These are phyloP conservation scores for Sugiyamaella castrensis DNA, from an alignment of 1,139 yeast species.

Conservation along the genomic window DNA sequence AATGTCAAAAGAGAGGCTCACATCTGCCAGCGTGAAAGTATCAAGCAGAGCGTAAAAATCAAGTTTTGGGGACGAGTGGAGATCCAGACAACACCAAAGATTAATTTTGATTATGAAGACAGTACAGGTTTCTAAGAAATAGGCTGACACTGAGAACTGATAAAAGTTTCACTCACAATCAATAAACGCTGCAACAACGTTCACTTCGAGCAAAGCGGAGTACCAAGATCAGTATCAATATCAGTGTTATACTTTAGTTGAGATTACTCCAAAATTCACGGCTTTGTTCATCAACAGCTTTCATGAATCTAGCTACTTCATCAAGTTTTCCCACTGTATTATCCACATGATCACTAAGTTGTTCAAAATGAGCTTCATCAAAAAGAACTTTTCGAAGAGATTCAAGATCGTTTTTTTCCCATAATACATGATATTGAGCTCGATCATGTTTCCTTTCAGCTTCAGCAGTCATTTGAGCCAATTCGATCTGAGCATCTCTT, in stretches of 20 bases:
- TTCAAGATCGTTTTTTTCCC: conserved; percentile 38
- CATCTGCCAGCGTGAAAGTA: too few species aligned
- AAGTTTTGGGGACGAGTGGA: too few species aligned
- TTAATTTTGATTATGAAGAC: too few species aligned
- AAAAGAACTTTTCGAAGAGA: conserved; percentile 41
- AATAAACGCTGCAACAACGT: too few species aligned
- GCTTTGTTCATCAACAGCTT: conserved; percentile 36
- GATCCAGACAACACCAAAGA: too few species aligned
- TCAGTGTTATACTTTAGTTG: not conserved
- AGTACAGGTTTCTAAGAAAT: too few species aligned
- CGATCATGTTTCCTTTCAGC: conserved; percentile 32
- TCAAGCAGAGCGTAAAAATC: too few species aligned
- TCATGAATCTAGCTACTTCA: conserved; percentile 43
- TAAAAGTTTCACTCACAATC: too few species aligned
- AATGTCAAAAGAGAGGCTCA: too few species aligned
- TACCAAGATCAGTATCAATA: too few species aligned
- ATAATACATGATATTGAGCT: conserved; percentile 29
- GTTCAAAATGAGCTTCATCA: conserved; percentile 44
- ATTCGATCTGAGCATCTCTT: conserved; percentile 57
- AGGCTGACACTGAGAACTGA: too few species aligned
- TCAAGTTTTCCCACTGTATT: conserved; percentile 43
- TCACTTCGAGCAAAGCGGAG: too few species aligned
- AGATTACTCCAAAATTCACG: conserved; percentile 32
- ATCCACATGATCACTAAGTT: conserved; percentile 42
- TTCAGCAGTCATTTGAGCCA: conserved; percentile 54